These are phyloP conservation scores for Ophiocordyceps polyrhachis-furcata DNA, from an alignment of 2,329 filamentous ascomycete species.

Conservation along the genomic window DNA sequence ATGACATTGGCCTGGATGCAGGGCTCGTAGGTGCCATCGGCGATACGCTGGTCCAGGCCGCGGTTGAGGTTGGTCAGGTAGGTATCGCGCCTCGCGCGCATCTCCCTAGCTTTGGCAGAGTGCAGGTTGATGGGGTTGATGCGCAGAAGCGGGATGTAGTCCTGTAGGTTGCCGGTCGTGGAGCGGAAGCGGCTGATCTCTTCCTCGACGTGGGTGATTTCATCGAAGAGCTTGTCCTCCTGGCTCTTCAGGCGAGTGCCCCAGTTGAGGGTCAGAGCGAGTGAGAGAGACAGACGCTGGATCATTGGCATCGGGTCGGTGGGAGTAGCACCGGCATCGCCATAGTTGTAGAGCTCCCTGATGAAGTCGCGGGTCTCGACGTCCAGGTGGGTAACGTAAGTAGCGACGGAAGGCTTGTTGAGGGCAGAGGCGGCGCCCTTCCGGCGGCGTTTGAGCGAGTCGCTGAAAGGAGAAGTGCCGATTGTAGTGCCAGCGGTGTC, in stretches of 20 bases:
- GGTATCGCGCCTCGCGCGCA: slow-evolving; percentile 38
- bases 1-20: slow-evolving; percentile 53
- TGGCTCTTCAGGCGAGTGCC: slow-evolving; percentile 39
- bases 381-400: slow-evolving; percentile 43
- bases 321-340: slow-evolving; percentile 29
- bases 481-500: slow-evolving; percentile 50
- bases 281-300: slow-evolving; percentile 41
- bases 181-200: slow-evolving; percentile 39
- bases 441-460: slow-evolving; percentile 42
- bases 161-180: slow-evolving; percentile 41
- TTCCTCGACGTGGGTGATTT: slow-evolving; percentile 45
- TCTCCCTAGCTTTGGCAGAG: slow-evolving; percentile 37
- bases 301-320: slow-evolving; percentile 52
- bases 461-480: slow-evolving; percentile 47
- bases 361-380: slow-evolving; percentile 44
- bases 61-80: slow-evolving; percentile 39
- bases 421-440: slow-evolving; percentile 48
- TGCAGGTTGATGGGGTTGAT: slow-evolving; percentile 43
- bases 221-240: slow-evolving; percentile 39
- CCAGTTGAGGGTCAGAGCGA: slow-evolving; percentile 48
- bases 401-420: slow-evolving; percentile 44
- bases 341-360: slow-evolving; percentile 38
- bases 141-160: slow-evolving; percentile 39
- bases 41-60: slow-evolving; percentile 40
- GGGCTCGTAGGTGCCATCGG: slow-evolving; percentile 38